Conservation (phyloP, 306 rosid species). For the Betula pendula region DNA sequence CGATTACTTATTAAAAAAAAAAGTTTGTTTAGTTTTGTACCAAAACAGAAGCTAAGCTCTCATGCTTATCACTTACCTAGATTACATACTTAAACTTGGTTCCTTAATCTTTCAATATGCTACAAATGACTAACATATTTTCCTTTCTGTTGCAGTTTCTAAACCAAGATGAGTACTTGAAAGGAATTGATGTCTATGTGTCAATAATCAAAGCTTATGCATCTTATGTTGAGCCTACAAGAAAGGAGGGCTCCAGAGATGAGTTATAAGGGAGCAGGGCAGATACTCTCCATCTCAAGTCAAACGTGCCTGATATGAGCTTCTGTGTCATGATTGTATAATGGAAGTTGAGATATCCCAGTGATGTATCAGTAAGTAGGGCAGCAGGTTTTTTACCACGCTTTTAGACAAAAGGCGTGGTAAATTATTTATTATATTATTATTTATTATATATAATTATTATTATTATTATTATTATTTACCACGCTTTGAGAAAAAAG, state of each 20-base stretch:
- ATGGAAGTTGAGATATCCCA: too few species aligned
- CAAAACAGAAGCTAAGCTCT: background rate
- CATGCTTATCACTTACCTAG: background rate
- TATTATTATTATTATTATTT: too few species aligned
- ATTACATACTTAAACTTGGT: background rate
- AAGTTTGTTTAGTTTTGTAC: background rate
- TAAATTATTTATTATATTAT: too few species aligned
- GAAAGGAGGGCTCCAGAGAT: conserved; percentile 44
- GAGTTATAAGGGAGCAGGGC: conserved; percentile 55
- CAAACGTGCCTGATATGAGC: too few species aligned
- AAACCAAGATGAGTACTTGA: conserved; percentile 76
- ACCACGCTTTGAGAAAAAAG: too few species aligned
- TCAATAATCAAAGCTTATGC: conserved; percentile 73
- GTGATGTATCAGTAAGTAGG: too few species aligned
- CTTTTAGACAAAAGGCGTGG: too few species aligned
- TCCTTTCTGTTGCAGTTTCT: conserved; percentile 60
- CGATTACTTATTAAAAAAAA: too few species aligned
- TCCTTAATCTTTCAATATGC: background rate
- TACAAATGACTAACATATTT: background rate
- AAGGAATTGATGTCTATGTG: conserved; percentile 69
- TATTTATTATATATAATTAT: too few species aligned
- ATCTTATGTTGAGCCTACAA: conserved; percentile 42
- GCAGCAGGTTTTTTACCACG: too few species aligned
- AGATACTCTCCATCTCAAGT: background rate
- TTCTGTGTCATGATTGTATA: too few species aligned